phyloP scores from a whole-genome alignment of 768 basidiomycete genomes.

The Boletus pseudopeckii region DNA sequence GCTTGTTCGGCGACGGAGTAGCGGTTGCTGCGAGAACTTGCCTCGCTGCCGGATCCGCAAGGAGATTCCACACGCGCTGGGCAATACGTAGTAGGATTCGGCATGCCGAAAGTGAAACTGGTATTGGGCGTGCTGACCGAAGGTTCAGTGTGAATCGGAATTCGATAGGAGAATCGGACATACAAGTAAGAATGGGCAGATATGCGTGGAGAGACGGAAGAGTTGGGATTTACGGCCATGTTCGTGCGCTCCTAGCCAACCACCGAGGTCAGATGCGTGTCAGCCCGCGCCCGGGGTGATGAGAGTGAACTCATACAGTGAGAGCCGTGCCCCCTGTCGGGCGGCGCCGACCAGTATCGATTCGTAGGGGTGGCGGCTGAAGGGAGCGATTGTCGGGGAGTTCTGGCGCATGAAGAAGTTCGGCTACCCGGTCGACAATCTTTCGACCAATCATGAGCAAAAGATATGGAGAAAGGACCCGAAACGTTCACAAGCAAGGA shows the following conservation, averaged over 20 bases:
- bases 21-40: constrained; percentile 34
- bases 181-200: constrained; percentile 13
- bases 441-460: constrained; percentile 28
- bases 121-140: constrained; percentile 22
- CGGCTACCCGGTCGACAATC: constrained; percentile 26
- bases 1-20: constrained; percentile 45
- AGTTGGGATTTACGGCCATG: constrained; percentile 4
- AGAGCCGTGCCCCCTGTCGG: constrained; percentile 1
- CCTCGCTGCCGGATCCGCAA: constrained; percentile 29
- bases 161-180: constrained; percentile 14
- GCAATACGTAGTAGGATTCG: constrained; percentile 10
- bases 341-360: constrained; percentile 9
- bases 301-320: constrained; percentile 10
- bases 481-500: constrained; percentile 15
- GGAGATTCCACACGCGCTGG: constrained; percentile 13
- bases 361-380: constrained; percentile 13
- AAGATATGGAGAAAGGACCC: constrained; percentile 9
- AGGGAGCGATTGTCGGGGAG: constrained; percentile 1
- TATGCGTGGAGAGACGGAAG: neutral
- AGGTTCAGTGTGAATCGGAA: constrained; percentile 15
- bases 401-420: constrained; percentile 13
- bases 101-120: constrained; percentile 15
- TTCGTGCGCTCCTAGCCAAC: constrained; percentile 24
- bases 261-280: neutral
- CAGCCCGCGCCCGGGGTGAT: neutral